These are phyloP conservation scores for Xerocomellus chrysenteron DNA, from an alignment of 768 basidiomycete species.

Conservation along the genomic window DNA sequence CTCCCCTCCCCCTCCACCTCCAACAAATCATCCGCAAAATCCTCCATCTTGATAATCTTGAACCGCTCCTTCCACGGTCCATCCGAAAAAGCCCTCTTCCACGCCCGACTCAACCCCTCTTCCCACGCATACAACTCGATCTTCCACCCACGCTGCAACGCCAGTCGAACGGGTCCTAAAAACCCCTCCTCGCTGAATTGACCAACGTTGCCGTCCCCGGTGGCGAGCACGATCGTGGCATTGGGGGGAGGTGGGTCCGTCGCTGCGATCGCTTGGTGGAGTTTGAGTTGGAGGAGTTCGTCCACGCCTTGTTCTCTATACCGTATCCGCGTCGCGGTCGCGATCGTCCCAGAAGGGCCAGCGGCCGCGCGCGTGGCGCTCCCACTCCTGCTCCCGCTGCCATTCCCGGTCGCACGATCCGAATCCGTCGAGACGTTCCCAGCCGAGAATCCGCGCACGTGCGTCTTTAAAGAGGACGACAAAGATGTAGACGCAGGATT, in stretches of 20 bases:
- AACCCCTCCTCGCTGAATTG: slow-evolving; percentile 95
- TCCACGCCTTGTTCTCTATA: slow-evolving; percentile 94
- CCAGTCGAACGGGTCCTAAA: slow-evolving; percentile 80
- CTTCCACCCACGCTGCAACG: slow-evolving; percentile 86
- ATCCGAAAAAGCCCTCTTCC: slow-evolving; percentile 71
- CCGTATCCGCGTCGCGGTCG: slow-evolving; percentile 43
- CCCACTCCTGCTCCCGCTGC: slow-evolving; percentile 8
- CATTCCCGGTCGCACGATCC: slow-evolving; percentile 13
- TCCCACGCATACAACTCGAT: slow-evolving; percentile 97
- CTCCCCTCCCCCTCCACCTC: slow-evolving; percentile 36
- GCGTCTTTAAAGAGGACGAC: slow-evolving; percentile 5
- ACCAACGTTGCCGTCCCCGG: slow-evolving; percentile 89
- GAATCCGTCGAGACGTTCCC: slow-evolving; percentile 30
- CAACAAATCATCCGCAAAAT: slow-evolving; percentile 59
- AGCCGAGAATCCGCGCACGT: slow-evolving; percentile 15
- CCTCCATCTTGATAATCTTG: slow-evolving; percentile 62
- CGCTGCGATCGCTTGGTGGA: slow-evolving; percentile 80
- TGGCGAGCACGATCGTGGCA: slow-evolving; percentile 86
- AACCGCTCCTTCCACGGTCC: slow-evolving; percentile 44
- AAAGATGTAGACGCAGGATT: not conserved
- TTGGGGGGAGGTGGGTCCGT: slow-evolving; percentile 62
- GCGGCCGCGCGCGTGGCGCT: slow-evolving; percentile 11
- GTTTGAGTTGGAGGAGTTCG: slow-evolving; percentile 89
- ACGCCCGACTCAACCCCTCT: slow-evolving; percentile 74
- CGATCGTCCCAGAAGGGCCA: slow-evolving; percentile 13